Evolutionary conservation across 1,284 basidiomycete genomes (phyloP).

Genomic region (Rhizoctonia solani): DNA sequence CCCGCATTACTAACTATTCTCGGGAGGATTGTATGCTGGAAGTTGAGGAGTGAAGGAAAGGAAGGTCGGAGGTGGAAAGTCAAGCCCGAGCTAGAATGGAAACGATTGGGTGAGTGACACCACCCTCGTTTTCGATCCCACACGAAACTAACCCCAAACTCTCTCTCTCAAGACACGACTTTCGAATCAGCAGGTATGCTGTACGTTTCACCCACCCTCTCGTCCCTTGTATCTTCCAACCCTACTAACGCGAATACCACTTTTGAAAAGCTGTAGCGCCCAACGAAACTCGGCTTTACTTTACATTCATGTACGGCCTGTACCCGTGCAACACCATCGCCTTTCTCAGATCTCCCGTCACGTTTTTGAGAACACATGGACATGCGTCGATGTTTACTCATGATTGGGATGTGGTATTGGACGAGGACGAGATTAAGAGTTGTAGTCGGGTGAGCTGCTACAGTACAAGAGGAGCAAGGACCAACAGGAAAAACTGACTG

Average conservation of each 20-base stretch:
- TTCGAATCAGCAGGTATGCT: constrained; percentile 36
- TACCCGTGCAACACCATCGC: constrained; percentile 82
- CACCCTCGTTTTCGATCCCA: constrained; percentile 54
- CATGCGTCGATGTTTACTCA: constrained; percentile 61
- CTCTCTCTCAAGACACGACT: constrained; percentile 20
- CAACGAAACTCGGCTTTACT: constrained; percentile 51
- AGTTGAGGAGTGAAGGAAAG: constrained; percentile 47
- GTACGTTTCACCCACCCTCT: constrained; percentile 10
- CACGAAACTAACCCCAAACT: not conserved
- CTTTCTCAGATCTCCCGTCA: constrained; percentile 69
- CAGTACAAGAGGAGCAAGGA: constrained; percentile 54
- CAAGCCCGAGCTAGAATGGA: constrained; percentile 63
- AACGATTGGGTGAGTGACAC: constrained; percentile 50
- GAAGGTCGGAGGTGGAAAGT: constrained; percentile 44
- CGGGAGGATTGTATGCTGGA: constrained; percentile 72
- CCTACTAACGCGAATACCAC: too few species aligned
- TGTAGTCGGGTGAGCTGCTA: constrained; percentile 46
- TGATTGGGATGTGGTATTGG: constrained; percentile 68
- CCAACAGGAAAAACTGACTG: constrained; percentile 36
- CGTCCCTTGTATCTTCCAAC: too few species aligned
- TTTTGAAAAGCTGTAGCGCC: constrained; percentile 25
- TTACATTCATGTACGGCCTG: constrained; percentile 82
- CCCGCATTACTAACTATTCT: constrained; percentile 67
- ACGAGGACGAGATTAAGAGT: constrained; percentile 68
- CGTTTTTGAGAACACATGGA: constrained; percentile 59